Base-by-base conservation (phyloP, 768 basidiomycete genomes). In the Lactarius psammicola region DNA sequence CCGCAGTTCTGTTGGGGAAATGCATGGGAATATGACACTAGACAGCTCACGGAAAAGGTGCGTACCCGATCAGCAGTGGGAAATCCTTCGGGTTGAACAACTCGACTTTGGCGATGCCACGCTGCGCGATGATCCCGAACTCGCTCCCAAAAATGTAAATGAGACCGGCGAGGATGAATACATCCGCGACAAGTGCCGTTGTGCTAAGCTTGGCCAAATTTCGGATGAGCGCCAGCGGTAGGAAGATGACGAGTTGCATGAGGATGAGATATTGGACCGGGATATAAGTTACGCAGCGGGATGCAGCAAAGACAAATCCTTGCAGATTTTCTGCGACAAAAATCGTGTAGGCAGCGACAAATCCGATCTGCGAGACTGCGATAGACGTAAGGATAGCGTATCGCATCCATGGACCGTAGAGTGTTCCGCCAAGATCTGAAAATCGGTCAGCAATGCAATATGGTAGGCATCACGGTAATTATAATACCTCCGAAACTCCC, bases 361-460 rank as follows among this genome's bases (percentile, higher is more conserved):
- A 95, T 46, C 94, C 94, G 40, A 95, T 78, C 74, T 95, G 97
- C 1, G 96, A 98, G 28, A 95, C 74, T 0, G 89, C 81, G 72
- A 99, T 96, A 18, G 94, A 95, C 3, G 80, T 80, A 9, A 99
- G 84, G 72, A 99, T 98, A 17, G 87, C 78, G 66, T 90, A 87
- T 54, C 97, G 88, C 92, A 99, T 93, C 87, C 89, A 93, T 17
- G 87, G 85, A 2, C 97, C 97, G 72, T 97, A 98, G 10, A 99
- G 78, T 0, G 83, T 76, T 1, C 97, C 97, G 33, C 97, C 97
- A 62, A 99, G 95, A 73, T 98, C 97, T 94, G 63, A 13, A n/a
- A 23, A 36, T 18, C 46, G 40, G 49, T 58, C 18, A 30, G 59
- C 38, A 26, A 61, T 38, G 31, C 10, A 20, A 58, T 40, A 30